A percentile compares a stretch with the other conserved stretches of the same genome.
Conservation (phyloP, 257 asterid genomes). For the Solanum pimpinellifolium region DNA sequence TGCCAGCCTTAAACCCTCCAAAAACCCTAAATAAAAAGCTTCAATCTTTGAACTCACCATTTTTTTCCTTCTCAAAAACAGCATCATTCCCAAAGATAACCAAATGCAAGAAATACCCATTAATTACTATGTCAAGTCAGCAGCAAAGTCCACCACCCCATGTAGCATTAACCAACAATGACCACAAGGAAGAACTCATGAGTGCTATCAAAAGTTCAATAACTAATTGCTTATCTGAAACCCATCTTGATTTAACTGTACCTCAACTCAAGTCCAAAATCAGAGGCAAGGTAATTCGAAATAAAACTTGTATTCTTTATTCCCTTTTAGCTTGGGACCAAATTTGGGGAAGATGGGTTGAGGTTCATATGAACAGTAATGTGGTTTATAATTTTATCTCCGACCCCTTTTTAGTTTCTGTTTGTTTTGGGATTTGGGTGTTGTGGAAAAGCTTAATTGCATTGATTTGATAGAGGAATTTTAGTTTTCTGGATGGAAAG, state of each 20-base stretch:
- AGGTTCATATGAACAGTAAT: background rate
- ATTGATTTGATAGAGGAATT: background rate
- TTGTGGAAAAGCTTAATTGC: background rate
- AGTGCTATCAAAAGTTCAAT: constrained; percentile 37
- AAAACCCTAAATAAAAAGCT: constrained; percentile 20
- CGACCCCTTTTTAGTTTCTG: background rate
- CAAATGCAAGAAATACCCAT: constrained; percentile 15
- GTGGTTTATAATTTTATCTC: background rate
- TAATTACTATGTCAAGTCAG: constrained; percentile 30
- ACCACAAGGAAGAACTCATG: constrained; percentile 49
- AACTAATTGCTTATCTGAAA: constrained; percentile 63
- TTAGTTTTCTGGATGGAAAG: background rate
- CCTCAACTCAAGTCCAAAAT: constrained; percentile 65
- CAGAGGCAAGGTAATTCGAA: constrained; percentile 65
- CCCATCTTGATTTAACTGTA: constrained; percentile 59
- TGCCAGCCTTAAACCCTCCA: constrained; percentile 26
- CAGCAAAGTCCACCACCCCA: constrained; percentile 9
- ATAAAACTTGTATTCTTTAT: background rate
- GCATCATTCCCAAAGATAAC: constrained; percentile 2
- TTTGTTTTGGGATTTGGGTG: background rate
- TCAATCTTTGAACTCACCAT: background rate
- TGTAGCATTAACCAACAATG: constrained; percentile 19
- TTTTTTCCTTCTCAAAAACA: constrained; percentile 1
- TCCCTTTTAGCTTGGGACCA: background rate
- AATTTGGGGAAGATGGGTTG: background rate